phyloP scores from a whole-genome alignment of 2,329 filamentous ascomycete species.

The Stromatinia cepivora region DNA sequence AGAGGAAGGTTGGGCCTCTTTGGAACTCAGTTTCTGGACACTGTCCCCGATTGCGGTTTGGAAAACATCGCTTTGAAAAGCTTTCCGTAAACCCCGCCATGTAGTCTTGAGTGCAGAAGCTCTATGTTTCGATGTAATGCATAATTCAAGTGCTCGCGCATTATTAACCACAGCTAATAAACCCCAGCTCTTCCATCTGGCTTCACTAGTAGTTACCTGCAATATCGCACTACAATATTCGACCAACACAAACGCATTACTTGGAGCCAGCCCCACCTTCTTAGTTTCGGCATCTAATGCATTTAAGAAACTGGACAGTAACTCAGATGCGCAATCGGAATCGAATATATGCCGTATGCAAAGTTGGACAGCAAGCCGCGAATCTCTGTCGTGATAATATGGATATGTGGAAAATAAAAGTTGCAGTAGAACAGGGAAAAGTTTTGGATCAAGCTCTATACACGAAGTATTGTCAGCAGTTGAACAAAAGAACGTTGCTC shows the following conservation, averaged over 20 bases:
- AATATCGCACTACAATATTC: slow-evolving; percentile 87
- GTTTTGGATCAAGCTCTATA: slow-evolving; percentile 43
- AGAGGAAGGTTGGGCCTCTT: slow-evolving; percentile 61
- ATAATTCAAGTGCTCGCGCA: slow-evolving; percentile 76
- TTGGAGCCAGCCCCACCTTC: slow-evolving; percentile 74
- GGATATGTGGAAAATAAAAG: slow-evolving; percentile 85
- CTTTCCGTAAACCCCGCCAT: slow-evolving; percentile 73
- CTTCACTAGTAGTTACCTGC: slow-evolving; percentile 63
- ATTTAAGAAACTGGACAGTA: slow-evolving; percentile 63
- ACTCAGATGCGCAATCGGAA: slow-evolving; percentile 54
- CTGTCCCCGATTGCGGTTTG: slow-evolving; percentile 47
- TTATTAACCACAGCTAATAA: slow-evolving; percentile 66
- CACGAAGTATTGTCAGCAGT: slow-evolving; percentile 6
- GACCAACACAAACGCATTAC: slow-evolving; percentile 82
- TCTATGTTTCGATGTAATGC: slow-evolving; percentile 65
- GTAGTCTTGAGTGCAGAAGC: slow-evolving; percentile 76
- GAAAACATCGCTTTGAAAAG: slow-evolving; percentile 58
- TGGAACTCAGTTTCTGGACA: slow-evolving; percentile 67
- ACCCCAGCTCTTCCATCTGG: slow-evolving; percentile 64
- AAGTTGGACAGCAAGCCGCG: slow-evolving; percentile 77
- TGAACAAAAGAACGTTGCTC: slow-evolving; percentile 31
- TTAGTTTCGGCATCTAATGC: slow-evolving; percentile 70
- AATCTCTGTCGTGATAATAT: slow-evolving; percentile 81
- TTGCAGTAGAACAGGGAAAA: slow-evolving; percentile 59
- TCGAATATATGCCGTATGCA: slow-evolving; percentile 71